A percentile compares a stretch with the other conserved stretches of the same genome.
Conservation (phyloP, 495 filamentous ascomycete species). For the Glonium stellatum region DNA sequence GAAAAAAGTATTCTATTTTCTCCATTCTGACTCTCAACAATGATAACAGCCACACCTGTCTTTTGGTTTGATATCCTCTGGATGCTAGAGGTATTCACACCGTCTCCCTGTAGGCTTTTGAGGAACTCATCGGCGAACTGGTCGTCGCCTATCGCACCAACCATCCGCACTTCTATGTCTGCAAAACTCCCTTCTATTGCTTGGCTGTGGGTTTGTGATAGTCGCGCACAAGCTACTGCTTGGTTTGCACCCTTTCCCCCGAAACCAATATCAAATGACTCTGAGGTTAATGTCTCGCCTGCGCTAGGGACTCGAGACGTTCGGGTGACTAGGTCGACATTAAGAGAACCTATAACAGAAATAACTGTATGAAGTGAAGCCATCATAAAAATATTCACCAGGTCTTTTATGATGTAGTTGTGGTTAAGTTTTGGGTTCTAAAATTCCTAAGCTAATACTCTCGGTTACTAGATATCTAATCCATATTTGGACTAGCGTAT, state of each 20-base stretch:
- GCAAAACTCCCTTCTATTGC: constrained; percentile 6
- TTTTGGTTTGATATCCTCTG: constrained; percentile 43
- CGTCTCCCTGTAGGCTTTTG: constrained; percentile 40
- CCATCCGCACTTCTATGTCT: constrained; percentile 62
- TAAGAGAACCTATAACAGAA: constrained; percentile 84
- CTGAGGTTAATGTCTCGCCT: constrained; percentile 84
- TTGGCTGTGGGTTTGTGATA: constrained; percentile 47
- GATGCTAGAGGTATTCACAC: constrained; percentile 56
- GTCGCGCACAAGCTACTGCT: constrained; percentile 68
- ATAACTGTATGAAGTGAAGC: constrained; percentile 38
- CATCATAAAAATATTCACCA: constrained; percentile 1
- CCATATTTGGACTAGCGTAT: too few relatives aligned
- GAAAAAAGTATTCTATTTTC: constrained; percentile 83
- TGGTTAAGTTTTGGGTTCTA: too few relatives aligned
- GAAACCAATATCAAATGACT: constrained; percentile 65
- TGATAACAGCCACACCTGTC: constrained; percentile 75
- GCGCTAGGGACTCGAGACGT: constrained; percentile 73
- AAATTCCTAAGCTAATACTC: too few relatives aligned
- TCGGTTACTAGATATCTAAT: too few relatives aligned
- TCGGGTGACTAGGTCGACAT: constrained; percentile 82
- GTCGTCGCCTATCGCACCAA: constrained; percentile 75
- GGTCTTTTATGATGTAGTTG: too few relatives aligned
- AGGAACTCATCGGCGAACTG: constrained; percentile 50
- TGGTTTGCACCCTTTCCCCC: constrained; percentile 98
- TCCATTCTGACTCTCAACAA: constrained; percentile 73